Evolutionary conservation across 495 filamentous ascomycete species (phyloP).

Genomic region (Podospora fimiseda): DNA sequence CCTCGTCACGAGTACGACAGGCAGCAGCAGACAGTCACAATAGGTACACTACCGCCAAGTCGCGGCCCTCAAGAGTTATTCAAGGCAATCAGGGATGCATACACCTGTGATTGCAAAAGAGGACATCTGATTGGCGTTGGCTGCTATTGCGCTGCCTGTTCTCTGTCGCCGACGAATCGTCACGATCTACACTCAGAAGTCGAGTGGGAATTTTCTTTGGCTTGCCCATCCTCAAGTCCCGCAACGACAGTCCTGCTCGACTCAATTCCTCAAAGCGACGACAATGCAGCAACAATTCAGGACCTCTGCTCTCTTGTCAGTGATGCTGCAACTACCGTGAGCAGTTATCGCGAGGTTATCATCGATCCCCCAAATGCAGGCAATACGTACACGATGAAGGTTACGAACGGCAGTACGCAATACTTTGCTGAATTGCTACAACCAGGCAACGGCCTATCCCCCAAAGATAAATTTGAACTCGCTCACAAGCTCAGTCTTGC

Average conservation of each 20-base stretch:
- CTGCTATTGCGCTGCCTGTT: neutral
- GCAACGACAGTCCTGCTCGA: neutral
- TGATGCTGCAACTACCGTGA: neutral
- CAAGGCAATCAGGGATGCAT: neutral
- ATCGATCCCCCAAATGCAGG: neutral
- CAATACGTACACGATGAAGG: neutral
- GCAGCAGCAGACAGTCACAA: neutral
- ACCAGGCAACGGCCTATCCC: neutral
- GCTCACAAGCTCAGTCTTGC: neutral
- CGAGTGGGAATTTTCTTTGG: neutral
- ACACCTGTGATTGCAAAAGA: neutral
- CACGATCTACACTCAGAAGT: neutral
- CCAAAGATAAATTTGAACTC: neutral
- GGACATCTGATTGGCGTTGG: neutral
- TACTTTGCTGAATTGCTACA: neutral
- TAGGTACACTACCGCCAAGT: neutral
- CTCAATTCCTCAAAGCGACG: neutral
- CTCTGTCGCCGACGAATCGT: neutral
- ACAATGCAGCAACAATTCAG: neutral
- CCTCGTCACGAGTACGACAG: neutral
- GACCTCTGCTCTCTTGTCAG: constrained; percentile 1
- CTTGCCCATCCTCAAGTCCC: neutral
- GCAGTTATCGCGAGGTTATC: neutral
- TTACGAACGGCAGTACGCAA: neutral
- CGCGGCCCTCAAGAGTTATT: neutral